Evolutionary conservation across 768 basidiomycete species (phyloP), one percentile per base, ranked within the genome.

Genomic region (Leucocoprinus leucothites): DNA sequence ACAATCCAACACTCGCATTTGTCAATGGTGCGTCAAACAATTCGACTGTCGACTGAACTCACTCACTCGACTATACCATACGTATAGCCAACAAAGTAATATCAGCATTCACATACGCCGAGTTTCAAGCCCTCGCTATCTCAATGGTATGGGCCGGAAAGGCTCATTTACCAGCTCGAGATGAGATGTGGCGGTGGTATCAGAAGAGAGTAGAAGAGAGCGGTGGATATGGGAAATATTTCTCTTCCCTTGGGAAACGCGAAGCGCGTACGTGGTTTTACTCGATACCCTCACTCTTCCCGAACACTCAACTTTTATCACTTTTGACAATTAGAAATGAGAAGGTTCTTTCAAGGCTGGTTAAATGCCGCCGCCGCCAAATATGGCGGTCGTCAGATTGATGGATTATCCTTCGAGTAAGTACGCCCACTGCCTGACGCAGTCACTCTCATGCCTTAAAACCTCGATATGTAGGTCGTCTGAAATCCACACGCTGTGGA

Each of bases 1-100:
- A 74, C 9, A 75, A 79, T 44, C 75, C 76, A 1, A 75, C 76
- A 2, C 61, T 79, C 3, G 67, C 69, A 1, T 77, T 78, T 48
- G 62, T 72, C 25, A 69, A 70, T 45, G 63, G 73, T 72, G 51
- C 34, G 69, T 60, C 43, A n/a, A n/a, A 38, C 38, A n/a, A 38
- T 38, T 38, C 38, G 38, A 13, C 38, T 38, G 38, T 38, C 6
- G 16, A 38, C 9, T 8, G 38, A n/a, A n/a, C n/a, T n/a, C n/a
- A n/a, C n/a, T n/a, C n/a, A n/a, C n/a, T n/a, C 14, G 11, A 38
- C 38, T 8, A n/a, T 13, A 34, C 13, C 13, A 34, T 38, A 3
- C 38, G 16, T 31, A 11, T n/a, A 38, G 38, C 4, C 38, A 38
- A 38, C 16, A 4, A 4, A 8, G 38, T 4, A n/a, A 9, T 38